Evolutionary conservation across 2,329 filamentous ascomycete genomes (phyloP), one percentile per base, ranked within the genome.

Genomic region (Penicillium fuscoglaucum): DNA sequence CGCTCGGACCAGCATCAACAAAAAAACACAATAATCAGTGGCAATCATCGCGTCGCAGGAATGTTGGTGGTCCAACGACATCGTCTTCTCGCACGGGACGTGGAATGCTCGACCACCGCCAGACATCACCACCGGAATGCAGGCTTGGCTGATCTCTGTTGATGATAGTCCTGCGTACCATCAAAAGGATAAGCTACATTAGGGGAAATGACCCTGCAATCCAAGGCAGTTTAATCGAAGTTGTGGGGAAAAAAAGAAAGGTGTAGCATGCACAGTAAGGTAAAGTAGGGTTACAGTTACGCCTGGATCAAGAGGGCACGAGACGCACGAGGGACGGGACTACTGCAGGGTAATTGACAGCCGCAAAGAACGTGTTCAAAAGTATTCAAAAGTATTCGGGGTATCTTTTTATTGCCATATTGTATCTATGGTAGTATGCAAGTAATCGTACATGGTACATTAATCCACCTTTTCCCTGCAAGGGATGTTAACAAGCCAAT

Each of bases 331-430:
- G 59, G 59, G 55, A 57, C 58, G 55, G 57, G 57, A 59, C 62
- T 66, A 62, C 62, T 66, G 65, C 65, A 66, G 55, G 58, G 47
- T 47, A 66, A 67, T 55, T 70, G 68, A 69, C 68, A 70, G 64
- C 66, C 58, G 67, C 68, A 70, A 62, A 63, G 72, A 75, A 76
- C 72, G 72, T 75, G 74, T 72, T 37, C 19, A 39, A 24, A 35
- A 45, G 13, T 45, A 26, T 73, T 35, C n/a, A 29, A n/a, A 35
- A 45, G 21, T 44, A 33, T 56, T 63, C 61, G 65, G 66, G 66
- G 66, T 68, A 68, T 68, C 66, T 68, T 58, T 68, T 63, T 58
- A 52, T 61, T 49, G 15, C 55, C 58, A 48, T 58, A 37, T 33
- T 44, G 55, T 55, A 59, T 41, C 57, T 64, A 65, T 60, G 61